Conservation (phyloP, 2,329 filamentous ascomycete genomes). For the Penicillium verrucosum region DNA sequence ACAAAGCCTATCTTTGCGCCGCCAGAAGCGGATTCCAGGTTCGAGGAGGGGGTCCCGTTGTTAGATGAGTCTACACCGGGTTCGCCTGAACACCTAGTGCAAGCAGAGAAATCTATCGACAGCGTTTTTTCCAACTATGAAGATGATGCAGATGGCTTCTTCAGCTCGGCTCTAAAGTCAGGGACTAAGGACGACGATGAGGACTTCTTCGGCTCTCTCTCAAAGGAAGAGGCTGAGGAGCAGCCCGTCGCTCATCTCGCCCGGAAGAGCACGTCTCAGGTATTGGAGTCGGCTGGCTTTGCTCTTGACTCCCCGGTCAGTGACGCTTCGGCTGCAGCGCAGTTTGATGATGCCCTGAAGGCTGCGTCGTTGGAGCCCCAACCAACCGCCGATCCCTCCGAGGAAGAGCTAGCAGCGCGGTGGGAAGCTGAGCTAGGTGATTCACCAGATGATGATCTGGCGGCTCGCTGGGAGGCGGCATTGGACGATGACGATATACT, state of each 20-base stretch:
- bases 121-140: constrained; percentile 40
- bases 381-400: constrained; percentile 21
- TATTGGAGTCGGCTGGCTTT: constrained; percentile 53
- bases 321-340: constrained; percentile 30
- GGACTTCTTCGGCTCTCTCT: constrained; percentile 34
- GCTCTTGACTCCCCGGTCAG: constrained; percentile 27
- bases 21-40: constrained; percentile 55
- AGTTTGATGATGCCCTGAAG: constrained; percentile 25
- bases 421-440: constrained; percentile 81
- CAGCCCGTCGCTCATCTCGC: constrained; percentile 44
- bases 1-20: constrained; percentile 39
- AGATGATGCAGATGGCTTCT: constrained; percentile 39
- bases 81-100: constrained; percentile 25
- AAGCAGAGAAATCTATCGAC: constrained; percentile 25
- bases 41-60: constrained; percentile 67
- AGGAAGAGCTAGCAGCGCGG: constrained; percentile 70
- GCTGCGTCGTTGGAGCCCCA: constrained; percentile 16
- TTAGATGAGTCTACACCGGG: constrained; percentile 42
- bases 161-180: constrained; percentile 23
- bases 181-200: neutral
- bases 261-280: constrained; percentile 68
- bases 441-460: constrained; percentile 59
- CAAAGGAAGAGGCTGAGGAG: constrained; percentile 13
- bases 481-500: constrained; percentile 74
- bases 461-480: constrained; percentile 61